phyloP scores from a whole-genome alignment of 768 basidiomycete species.

The Termitomyces sp. region DNA sequence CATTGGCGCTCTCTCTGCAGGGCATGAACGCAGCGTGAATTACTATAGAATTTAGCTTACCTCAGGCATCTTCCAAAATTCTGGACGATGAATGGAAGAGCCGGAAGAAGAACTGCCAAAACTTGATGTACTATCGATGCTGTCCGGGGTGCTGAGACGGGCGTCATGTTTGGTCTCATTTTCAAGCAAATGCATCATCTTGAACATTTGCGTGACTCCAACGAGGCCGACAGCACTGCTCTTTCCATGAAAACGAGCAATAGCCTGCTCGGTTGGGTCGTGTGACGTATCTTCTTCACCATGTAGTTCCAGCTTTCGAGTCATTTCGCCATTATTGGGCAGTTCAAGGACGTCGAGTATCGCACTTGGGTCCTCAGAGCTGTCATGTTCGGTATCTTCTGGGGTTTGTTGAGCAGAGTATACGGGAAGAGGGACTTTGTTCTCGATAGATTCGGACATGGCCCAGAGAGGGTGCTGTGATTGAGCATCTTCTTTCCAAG shows the following conservation, averaged over 20 bases:
- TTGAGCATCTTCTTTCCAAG: conserved; percentile 41
- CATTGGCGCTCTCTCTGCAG: conserved; percentile 54
- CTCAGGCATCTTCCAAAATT: conserved; percentile 54
- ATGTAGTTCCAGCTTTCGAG: conserved; percentile 28
- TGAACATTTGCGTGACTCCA: conserved; percentile 46
- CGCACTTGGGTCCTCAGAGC: conserved; percentile 15
- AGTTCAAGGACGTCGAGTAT: conserved; percentile 30
- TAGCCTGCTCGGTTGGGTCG: conserved; percentile 24
- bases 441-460: background rate
- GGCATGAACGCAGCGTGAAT: background rate
- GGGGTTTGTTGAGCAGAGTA: conserved; percentile 3
- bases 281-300: conserved; percentile 19
- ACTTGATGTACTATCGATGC: conserved; percentile 11
- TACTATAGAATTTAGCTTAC: conserved; percentile 28
- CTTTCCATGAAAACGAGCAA: conserved; percentile 56
- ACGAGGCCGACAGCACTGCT: conserved; percentile 54
- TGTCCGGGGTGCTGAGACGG: conserved; percentile 14
- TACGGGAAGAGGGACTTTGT: background rate
- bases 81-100: conserved; percentile 27
- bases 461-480: conserved; percentile 1
- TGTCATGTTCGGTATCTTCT: conserved; percentile 18
- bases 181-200: conserved; percentile 43
- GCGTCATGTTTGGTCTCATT: conserved; percentile 9
- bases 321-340: conserved; percentile 25
- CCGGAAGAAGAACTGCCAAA: background rate